A percentile compares a stretch with the other conserved stretches of the same genome.
phyloP scores from a whole-genome alignment of 73 alveolate species.

The Stentor coeruleus region DNA sequence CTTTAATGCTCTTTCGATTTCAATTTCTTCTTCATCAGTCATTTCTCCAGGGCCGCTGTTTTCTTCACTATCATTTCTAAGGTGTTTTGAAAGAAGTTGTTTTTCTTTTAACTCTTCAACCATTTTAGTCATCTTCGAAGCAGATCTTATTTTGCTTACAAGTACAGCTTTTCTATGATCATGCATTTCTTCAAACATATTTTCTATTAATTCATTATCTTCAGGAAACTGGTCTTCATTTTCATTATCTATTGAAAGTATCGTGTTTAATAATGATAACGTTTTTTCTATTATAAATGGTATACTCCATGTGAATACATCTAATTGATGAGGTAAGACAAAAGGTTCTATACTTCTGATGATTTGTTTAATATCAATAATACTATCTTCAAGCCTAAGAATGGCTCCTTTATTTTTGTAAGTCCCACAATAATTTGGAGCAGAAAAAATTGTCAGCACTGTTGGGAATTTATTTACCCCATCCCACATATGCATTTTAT shows the following conservation, averaged over 20 bases:
- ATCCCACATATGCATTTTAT: conserved; percentile 85
- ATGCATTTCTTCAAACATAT: conserved; percentile 31
- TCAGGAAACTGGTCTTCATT: conserved; percentile 52
- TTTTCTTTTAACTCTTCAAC: conserved; percentile 9
- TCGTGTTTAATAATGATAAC: conserved; percentile 59
- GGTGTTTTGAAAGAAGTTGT: neutral
- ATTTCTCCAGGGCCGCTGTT: neutral
- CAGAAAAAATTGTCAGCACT: conserved; percentile 83
- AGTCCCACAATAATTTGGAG: conserved; percentile 85
- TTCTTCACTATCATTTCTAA: neutral
- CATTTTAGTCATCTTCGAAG: conserved; percentile 51
- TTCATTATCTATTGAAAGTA: conserved; percentile 43
- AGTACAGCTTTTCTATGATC: conserved; percentile 45
- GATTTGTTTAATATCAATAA: conserved; percentile 59
- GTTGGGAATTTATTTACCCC: conserved; percentile 68
- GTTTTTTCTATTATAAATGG: conserved; percentile 86
- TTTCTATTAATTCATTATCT: conserved; percentile 44
- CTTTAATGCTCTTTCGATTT: neutral
- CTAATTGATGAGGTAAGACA: conserved; percentile 70
- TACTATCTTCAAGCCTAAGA: conserved; percentile 64
- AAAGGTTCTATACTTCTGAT: conserved; percentile 76
- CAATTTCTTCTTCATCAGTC: neutral
- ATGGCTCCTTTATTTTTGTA: conserved; percentile 81
- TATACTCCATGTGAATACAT: conserved; percentile 81
- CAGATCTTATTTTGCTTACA: conserved; percentile 54